Base-by-base conservation (phyloP, 805 yeast genomes). In the Jamesozyma hellenica region DNA sequence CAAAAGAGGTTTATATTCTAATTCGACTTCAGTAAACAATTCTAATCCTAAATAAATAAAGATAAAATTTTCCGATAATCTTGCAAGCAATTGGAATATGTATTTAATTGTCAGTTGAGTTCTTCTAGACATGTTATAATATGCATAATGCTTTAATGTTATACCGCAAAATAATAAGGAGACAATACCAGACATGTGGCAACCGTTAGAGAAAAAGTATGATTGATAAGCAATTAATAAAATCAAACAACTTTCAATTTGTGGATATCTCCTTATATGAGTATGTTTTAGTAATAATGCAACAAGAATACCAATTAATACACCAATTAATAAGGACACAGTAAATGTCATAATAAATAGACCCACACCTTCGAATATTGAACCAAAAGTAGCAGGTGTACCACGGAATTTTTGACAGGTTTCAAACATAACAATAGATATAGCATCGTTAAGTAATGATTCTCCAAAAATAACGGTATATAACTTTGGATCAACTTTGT, bases 171-270 rank as follows among this genome's bases (percentile, higher is more conserved):
- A 92, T 48, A 92, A 65, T 48, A 92, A 68, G 1, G 96, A 87
- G 6, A 90, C 97, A 48, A 90, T 90, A 34, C 99, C 99, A 5
- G 97, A 88, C 98, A 92, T 92, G 60, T 94, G 98, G 53, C 97
- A 94, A 36, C 98, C 99, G 56, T 92, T 92, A 32, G 97, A 88
- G 63, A 92, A 92, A 68, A 92, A 92, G 62, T 92, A 92, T 0
- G 96, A 86, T 53, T 87, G 95, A 59, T 92, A 92, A 14, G 97
- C 96, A 58, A 88, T 79, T 49, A 92, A 65, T 34, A 92, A 65
- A 23, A 92, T 94, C 40, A 92, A 60, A 60, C 97, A 94, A 23
- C 96, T 84, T 66, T 92, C 99, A 53, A 92, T 85, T 59, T 87
- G 94, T n/a, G 97, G 97, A 59, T 83, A 86, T 51, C 97, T 70